Base-by-base conservation (phyloP, 1,139 yeast genomes). In the Yamadazyma blattariae region DNA sequence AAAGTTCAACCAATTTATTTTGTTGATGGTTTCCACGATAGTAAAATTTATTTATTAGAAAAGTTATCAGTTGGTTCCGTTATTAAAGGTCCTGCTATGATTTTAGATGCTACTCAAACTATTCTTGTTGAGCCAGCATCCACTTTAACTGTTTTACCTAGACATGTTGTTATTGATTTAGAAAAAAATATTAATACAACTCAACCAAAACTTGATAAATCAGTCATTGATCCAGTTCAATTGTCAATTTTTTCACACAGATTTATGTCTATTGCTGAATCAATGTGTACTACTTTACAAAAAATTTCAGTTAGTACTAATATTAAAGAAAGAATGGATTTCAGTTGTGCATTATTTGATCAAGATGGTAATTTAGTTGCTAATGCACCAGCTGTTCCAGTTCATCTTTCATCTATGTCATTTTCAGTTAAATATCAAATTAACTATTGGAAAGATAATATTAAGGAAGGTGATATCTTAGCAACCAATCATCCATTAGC, bases 1-100 rank as follows among this genome's bases (percentile, higher is more conserved):
- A 28, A 16, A 5, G 33, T 25, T 3, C n/a, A 56, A 7, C 44
- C 42, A 18, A 54, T 62, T 20, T 51, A 40, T 32, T 63, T 10
- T 87, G 82, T 56, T 62, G 89, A 39, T 74, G 44, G 46, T 9
- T 39, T 40, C 25, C 31, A 37, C 17, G 48, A 45, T 11, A 38
- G 50, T 18, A 41, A 45, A 26, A 41, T 50, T 7, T 51, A 41
- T 33, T 32, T 42, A 12, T 35, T 51, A 22, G 32, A 37, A 7
- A 45, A 49, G n/a, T 27, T 51, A 23, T 44, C 48, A 3, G 35
- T 42, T 27, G 57, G 57, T 10, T 32, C 46, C 2, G 39, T 42
- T n/a, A 30, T 52, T 11, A 13, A 39, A 19, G 57, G 57, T 10
- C 57, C 57, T 13, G 44, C 49, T n/a, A 40, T 52, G 22, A 40